Base-by-base conservation (phyloP, 1,139 yeast species). In the Saccharomyces hybrid region DNA sequence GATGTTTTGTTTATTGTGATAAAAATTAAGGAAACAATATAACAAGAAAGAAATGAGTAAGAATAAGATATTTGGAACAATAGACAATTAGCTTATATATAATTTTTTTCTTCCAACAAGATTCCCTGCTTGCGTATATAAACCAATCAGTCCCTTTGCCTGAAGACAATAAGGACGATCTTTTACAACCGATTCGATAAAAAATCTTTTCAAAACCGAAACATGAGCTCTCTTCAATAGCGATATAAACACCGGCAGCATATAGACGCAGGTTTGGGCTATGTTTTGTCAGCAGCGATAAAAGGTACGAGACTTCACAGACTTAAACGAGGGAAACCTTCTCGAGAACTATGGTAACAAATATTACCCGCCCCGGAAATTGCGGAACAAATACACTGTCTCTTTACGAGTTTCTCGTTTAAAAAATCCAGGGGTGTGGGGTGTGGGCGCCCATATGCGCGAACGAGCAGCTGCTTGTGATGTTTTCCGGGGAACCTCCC, bases 81-180 rank as follows among this genome's bases (percentile, higher is more conserved):
- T 38, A 38, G 44, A 38, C 2, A 2, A 38, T 19, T 38, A 16
- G 5, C 44, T 38, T 38, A 38, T 38, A 38, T 38, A 38, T 38
- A 16, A 38, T 19, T 38, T 38, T 38, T 38, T 38, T 38, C 25
- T 38, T 5, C 25, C 44, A 38, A 38, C 3, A 38, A 16, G 5
- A 5, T 16, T 38, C 13, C n/a, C 44, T 16, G 44, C 19, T 38
- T 38, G 44, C 44, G 44, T 38, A 38, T 5, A 38, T 38, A 38
- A 38, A 38, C 44, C 44, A 38, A 38, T 38, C 44, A 38, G n/a
- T 38, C 44, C 44, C 44, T 38, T 38, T 38, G 6, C 44, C 44
- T 38, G 26, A 9, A 38, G 44, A 38, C 44, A 38, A 38, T 38
- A 38, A 38, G 44, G 44, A 38, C 25, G 44, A 38, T 38, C 44